Base-by-base conservation (phyloP, 75 land plant genomes). In the Ceratopteris richardii region DNA sequence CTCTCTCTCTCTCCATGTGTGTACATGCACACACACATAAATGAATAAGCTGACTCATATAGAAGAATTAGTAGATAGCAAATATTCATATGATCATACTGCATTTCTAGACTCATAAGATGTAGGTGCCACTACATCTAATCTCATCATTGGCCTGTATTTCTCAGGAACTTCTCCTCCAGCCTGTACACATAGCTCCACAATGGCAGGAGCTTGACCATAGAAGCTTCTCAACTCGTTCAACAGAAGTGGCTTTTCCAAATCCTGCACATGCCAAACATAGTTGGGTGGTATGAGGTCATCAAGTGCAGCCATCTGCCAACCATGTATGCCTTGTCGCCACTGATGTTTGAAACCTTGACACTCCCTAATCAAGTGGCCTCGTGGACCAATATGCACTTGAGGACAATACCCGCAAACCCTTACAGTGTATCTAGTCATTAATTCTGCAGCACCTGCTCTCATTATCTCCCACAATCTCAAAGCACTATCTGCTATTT, bases 341-440 rank as follows among this genome's bases (percentile, higher is more conserved):
- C 77, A 82, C 29, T 88, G 85, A 47, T 85, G 83, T 73, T 88
- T 88, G 62, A 54, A 59, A 0, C 79, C 90, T 14, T 79, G 78
- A 58, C 94, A 88, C 56, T 80, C 67, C 66, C 75, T 82, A 0
- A 82, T 86, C 60, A 75, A 79, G 65, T 88, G 94, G n/a, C 89
- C 94, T 20, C 57, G 51, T 0, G 77, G 69, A 4, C 94, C 94
- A 13, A 88, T 73, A 39, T 88, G 94, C 42, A 88, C 70, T 56
- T 88, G 90, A 1, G 94, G 81, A 36, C 94, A 88, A 54, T 88
- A 88, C 29, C 94, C 94, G 63, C 94, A 88, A 17, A 76, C 90
- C 48, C 82, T 79, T n/a, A 88, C 90, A 18, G 65, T 47, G 57
- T 88, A 88, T 58, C 60, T 77, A 57, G 54, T 85, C 86, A 88